phyloP scores from a whole-genome alignment of 305 asterid genomes.

The Euphrasia arctica region DNA sequence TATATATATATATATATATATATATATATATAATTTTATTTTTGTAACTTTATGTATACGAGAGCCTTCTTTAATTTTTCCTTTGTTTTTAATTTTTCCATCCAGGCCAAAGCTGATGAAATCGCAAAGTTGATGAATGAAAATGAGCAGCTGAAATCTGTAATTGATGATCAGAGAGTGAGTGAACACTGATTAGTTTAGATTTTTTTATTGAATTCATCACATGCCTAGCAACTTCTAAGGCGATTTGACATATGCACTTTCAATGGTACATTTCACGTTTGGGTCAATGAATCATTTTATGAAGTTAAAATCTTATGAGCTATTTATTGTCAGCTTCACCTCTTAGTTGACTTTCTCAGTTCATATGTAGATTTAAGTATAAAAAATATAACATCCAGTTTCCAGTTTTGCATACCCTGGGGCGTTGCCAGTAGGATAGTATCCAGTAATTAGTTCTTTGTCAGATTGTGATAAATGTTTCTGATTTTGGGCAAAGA shows the following conservation, averaged over 20 bases:
- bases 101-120: slow-evolving; percentile 95
- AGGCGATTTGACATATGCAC: slow-evolving; percentile 5
- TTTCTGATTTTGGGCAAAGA: not conserved
- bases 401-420: not conserved
- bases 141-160: slow-evolving; percentile 76
- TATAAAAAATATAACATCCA: not conserved
- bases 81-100: slow-evolving; percentile 19
- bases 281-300: slow-evolving; percentile 6
- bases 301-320: slow-evolving; percentile 11
- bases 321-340: not conserved
- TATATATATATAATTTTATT: not conserved
- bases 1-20: too few relatives aligned
- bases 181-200: slow-evolving; percentile 28
- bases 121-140: slow-evolving; percentile 86
- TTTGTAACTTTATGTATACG: slow-evolving; percentile 11
- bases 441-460: not conserved
- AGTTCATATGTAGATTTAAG: not conserved
- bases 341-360: not conserved
- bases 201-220: not conserved
- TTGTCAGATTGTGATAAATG: not conserved
- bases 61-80: slow-evolving; percentile 21
- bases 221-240: slow-evolving; percentile 3
- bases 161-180: slow-evolving; percentile 66
- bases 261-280: slow-evolving; percentile 1
- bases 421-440: not conserved